Evolutionary conservation across 2,329 filamentous ascomycete species (phyloP), one percentile per base, ranked within the genome.

Genomic region (Botryotinia globosa): DNA sequence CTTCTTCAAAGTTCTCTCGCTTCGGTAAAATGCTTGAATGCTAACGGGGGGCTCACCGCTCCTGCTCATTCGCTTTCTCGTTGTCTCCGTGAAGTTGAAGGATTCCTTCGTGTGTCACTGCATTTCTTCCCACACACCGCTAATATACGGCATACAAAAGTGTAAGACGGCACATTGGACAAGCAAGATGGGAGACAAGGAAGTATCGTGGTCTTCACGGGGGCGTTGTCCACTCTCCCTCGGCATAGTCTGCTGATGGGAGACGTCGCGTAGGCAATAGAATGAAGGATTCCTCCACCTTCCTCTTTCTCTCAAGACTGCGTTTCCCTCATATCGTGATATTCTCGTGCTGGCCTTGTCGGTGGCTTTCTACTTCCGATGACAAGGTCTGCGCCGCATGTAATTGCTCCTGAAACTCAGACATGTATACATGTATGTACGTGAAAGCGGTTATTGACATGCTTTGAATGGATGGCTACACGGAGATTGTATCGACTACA

Each of bases 151-250:
- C 70, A 72, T 68, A 68, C 62, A 67, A 61, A 32, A 42, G 22
- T 51, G 62, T 68, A 59, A 72, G 62, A 72, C 70, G 70, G 62
- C 70, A 72, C 70, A 72, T 72, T 54, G 39, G 29, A 54, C 12
- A 54, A 18, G 25, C 32, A 32, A 18, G 62, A 32, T 42, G 48
- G 48, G 22, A 37, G 54, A 44, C 29, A 18, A 68, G 62, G 62
- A 59, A 72, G 48, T 18, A 68, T 48, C 29, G 39, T 45, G 32
- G 48, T 42, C 51, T 44, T 42, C 29, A n/a, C 45, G 20, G 51
- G 22, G 22, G n/a, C 37, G 48, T n/a, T 42, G 3, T 25, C 37
- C 25, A 12, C 67, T 68, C 4, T 58, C 12, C 25, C 48, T 68
- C 39, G 56, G 70, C 63, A 58, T 48, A 72, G 62, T 67, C 70